These are phyloP conservation scores for Barbatosphaeria neglecta DNA, from an alignment of 495 filamentous ascomycete species.

Conservation along the genomic window DNA sequence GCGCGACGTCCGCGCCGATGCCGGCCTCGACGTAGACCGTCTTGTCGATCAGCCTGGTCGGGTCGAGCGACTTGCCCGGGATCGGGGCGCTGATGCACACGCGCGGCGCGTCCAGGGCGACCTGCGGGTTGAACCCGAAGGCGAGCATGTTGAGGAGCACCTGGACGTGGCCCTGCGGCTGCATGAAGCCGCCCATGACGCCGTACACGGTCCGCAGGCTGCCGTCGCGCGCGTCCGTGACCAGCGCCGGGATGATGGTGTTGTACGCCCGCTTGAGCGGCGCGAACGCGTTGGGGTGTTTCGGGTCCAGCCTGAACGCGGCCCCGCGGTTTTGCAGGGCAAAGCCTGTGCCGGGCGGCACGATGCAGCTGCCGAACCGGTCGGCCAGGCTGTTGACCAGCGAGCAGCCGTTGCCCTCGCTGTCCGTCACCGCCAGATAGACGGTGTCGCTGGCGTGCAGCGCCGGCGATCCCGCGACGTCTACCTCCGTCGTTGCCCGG, in stretches of 20 bases:
- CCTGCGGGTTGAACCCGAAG: slow-evolving; percentile 67
- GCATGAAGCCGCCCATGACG: slow-evolving; percentile 89
- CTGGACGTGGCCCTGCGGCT: slow-evolving; percentile 82
- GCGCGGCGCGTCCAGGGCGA: slow-evolving; percentile 66
- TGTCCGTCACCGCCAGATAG: slow-evolving; percentile 69
- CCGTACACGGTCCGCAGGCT: slow-evolving; percentile 64
- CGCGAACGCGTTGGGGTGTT: slow-evolving; percentile 60
- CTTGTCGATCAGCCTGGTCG: slow-evolving; percentile 7
- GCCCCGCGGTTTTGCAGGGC: slow-evolving; percentile 71
- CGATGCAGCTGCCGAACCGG: slow-evolving; percentile 66
- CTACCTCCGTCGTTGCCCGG: slow-evolving; percentile 7
- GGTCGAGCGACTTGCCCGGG: slow-evolving; percentile 24
- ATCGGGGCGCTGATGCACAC: slow-evolving; percentile 58
- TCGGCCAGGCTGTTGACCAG: slow-evolving; percentile 78
- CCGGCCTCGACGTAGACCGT: slow-evolving; percentile 64
- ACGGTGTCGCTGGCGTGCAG: slow-evolving; percentile 51
- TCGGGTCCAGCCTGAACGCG: slow-evolving; percentile 50
- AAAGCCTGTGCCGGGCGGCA: slow-evolving; percentile 63
- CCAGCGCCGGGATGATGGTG: slow-evolving; percentile 76
- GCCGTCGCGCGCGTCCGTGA: slow-evolving; percentile 42
- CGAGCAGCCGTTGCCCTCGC: slow-evolving; percentile 63
- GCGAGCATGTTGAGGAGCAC: slow-evolving; percentile 71
- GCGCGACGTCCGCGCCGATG: slow-evolving; percentile 45
- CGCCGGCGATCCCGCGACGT: slow-evolving; percentile 36
- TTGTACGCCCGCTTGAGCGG: slow-evolving; percentile 72